phyloP scores from a whole-genome alignment of 2,329 filamentous ascomycete species.

The Talaromyces marneffei region DNA sequence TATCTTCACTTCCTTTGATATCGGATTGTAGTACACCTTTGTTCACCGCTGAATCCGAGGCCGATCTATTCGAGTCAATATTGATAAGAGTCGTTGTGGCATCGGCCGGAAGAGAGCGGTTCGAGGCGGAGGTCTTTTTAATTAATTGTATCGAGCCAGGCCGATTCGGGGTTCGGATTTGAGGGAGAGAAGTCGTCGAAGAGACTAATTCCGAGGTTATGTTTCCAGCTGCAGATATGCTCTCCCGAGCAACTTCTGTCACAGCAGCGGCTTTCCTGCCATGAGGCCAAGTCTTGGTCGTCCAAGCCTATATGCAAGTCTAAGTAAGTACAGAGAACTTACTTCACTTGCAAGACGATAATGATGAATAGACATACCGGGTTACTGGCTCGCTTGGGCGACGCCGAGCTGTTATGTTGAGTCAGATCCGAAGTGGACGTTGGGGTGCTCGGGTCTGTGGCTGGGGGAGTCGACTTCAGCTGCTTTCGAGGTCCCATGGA shows the following conservation, averaged over 20 bases:
- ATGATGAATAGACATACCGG: conserved; percentile 23
- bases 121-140: conserved; percentile 35
- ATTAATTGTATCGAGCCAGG: conserved; percentile 40
- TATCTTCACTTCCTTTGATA: neutral
- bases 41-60: conserved; percentile 25
- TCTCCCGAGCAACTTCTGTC: conserved; percentile 47
- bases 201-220: conserved; percentile 30
- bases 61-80: conserved; percentile 38
- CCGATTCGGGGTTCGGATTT: conserved; percentile 23
- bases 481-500: conserved; percentile 40
- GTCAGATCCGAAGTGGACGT: conserved; percentile 18
- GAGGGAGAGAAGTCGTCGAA: conserved; percentile 27
- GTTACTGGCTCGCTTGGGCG: conserved; percentile 23
- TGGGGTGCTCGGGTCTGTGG: conserved; percentile 25
- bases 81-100: conserved; percentile 43
- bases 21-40: conserved; percentile 13
- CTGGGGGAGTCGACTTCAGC: conserved; percentile 36
- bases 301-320: conserved; percentile 33
- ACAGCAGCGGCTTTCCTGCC: conserved; percentile 43
- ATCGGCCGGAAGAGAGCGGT: conserved; percentile 41
- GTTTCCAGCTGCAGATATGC: conserved; percentile 41
- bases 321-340: neutral
- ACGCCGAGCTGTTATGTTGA: conserved; percentile 21
- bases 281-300: conserved; percentile 43
- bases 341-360: neutral